Evolutionary conservation across 2,329 filamentous ascomycete species (phyloP), one percentile per base, ranked within the genome.

Genomic region (Fusarium sp.): DNA sequence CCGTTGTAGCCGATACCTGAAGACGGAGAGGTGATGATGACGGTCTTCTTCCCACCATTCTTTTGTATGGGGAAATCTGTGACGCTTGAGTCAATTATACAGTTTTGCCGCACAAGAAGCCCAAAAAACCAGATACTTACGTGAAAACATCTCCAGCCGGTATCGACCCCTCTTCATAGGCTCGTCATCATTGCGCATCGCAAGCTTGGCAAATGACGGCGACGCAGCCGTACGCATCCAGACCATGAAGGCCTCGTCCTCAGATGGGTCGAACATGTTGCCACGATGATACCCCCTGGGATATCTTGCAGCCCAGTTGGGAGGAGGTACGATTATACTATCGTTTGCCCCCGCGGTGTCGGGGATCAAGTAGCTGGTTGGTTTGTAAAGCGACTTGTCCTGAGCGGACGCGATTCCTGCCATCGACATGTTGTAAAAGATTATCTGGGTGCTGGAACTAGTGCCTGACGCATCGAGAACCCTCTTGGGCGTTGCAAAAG

Each of bases 191-290:
- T 60, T 61, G 6, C 24, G 39, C 58, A 48, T 61, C 10, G 61
- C 61, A 5, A 64, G 35, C 24, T 64, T 64, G 3, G 61, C 61
- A 20, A 64, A 64, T 6, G 16, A 27, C 20, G 45, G 45, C 11
- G 61, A 56, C 4, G 48, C 48, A 31, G 61, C 61, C 8, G 61
- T 64, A 4, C 48, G 61, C 61, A 64, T 64, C 61, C 61, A 64
- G 11, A 64, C 35, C 61, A 64, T 64, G 43, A 64, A 64, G 5
- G 61, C n/a, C 27, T 64, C 61, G 18, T 64, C 61, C 18, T 35
- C 45, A 8, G 45, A 20, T 4, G 61, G 61, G 20, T 64, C 16
- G 27, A 50, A 50, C 45, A 50, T 50, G 45, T 50, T 50, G 7
- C 45, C 20, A 22, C 7, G 16, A 13, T 50, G 45, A 50, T 50